Percentiles rank a stretch among this genome's conserved stretches.
Evolutionary conservation across 164 flowering plant genomes (phyloP).

Genomic region (Berberis vulgaris): DNA sequence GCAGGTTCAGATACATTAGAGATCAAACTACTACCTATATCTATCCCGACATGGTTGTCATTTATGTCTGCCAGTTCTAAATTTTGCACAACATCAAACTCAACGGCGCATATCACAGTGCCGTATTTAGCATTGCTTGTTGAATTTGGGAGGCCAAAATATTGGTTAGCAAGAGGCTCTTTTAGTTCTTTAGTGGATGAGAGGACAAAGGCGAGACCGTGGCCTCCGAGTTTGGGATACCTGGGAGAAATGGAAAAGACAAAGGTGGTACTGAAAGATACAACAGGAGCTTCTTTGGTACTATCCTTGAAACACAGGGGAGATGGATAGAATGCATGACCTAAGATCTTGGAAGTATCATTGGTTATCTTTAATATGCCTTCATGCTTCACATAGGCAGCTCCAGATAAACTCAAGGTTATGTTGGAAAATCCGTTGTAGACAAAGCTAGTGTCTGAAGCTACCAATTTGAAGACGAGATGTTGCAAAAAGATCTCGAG

Average conservation of each 20-base stretch:
- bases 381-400: conserved; percentile 30
- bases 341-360: conserved; percentile 23
- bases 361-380: conserved; percentile 52
- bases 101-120: conserved; percentile 12
- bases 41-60: conserved; percentile 48
- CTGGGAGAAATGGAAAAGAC: conserved; percentile 51
- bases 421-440: conserved; percentile 27
- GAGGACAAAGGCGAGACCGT: conserved; percentile 59
- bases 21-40: conserved; percentile 19
- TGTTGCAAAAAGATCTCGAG: neutral
- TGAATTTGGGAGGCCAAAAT: conserved; percentile 43
- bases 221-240: conserved; percentile 43
- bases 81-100: conserved; percentile 17
- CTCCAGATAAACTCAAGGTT: conserved; percentile 33
- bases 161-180: conserved; percentile 47
- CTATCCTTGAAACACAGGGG: conserved; percentile 44
- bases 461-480: neutral
- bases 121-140: conserved; percentile 10
- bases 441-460: neutral
- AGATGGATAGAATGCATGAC: conserved; percentile 52
- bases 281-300: conserved; percentile 12
- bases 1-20: conserved; percentile 24
- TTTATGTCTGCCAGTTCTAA: conserved; percentile 12
- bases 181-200: conserved; percentile 27
- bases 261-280: conserved; percentile 62